Percentiles rank a stretch among this genome's conserved stretches.
Conservation (phyloP, 2,329 filamentous ascomycete species). For the Hypocrella siamensis region DNA sequence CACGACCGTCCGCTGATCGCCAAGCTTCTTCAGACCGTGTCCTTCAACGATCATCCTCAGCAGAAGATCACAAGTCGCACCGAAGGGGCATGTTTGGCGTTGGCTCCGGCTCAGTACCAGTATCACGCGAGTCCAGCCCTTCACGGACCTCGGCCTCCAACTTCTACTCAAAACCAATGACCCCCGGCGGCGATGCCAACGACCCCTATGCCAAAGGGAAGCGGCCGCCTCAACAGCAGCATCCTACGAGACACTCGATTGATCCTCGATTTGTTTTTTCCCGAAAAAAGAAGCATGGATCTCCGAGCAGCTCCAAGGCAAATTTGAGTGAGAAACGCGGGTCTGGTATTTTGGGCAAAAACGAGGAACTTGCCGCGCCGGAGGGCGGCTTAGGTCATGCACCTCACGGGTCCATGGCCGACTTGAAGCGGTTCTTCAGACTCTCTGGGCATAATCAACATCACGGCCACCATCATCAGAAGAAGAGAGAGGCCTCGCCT, state of each 20-base stretch:
- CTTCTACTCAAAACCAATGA: slow-evolving; percentile 58
- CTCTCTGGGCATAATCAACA: slow-evolving; percentile 54
- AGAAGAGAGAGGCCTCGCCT: slow-evolving; percentile 52
- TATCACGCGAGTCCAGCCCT: slow-evolving; percentile 47
- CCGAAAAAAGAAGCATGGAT: slow-evolving; percentile 51
- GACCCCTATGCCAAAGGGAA: slow-evolving; percentile 80
- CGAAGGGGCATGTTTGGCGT: slow-evolving; percentile 38
- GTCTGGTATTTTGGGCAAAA: slow-evolving; percentile 22
- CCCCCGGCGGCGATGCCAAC: slow-evolving; percentile 62
- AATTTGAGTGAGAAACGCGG: slow-evolving; percentile 39
- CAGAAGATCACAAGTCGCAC: slow-evolving; percentile 26
- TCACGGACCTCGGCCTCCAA: slow-evolving; percentile 45
- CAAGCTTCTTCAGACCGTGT: slow-evolving; percentile 25
- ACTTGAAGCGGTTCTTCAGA: slow-evolving; percentile 93
- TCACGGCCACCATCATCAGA: slow-evolving; percentile 45
- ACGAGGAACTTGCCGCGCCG: slow-evolving; percentile 16
- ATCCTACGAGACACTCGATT: slow-evolving; percentile 44
- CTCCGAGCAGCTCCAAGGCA: slow-evolving; percentile 35
- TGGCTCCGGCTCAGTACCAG: slow-evolving; percentile 37
- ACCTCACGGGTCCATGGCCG: slow-evolving; percentile 69
- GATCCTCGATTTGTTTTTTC: slow-evolving; percentile 79
- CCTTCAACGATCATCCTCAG: slow-evolving; percentile 24
- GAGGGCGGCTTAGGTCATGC: slow-evolving; percentile 12
- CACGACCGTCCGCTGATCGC: slow-evolving; percentile 23
- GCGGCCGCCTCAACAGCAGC: slow-evolving; percentile 52